Conservation (phyloP, 306 rosid genomes). For the Castanopsis chinensis region DNA sequence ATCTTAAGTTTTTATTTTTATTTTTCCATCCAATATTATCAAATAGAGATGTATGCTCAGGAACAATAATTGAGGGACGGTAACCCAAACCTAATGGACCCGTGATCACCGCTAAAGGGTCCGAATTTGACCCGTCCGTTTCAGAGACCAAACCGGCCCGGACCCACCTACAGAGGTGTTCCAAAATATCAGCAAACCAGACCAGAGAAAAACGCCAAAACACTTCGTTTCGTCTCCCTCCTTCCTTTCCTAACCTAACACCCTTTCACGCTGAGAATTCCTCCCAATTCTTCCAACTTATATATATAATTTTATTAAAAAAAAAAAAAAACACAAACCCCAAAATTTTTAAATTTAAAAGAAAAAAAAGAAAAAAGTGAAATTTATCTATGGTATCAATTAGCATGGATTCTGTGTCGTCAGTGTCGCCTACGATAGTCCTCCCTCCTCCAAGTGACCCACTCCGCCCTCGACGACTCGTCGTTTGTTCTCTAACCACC, state of each 20-base stretch:
- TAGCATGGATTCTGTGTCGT: conserved; percentile 81
- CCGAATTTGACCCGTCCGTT: neutral
- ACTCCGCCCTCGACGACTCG: conserved; percentile 35
- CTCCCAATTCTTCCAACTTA: neutral
- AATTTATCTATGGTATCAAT: too few relatives aligned
- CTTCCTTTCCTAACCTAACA: conserved; percentile 16
- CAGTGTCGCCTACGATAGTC: conserved; percentile 65
- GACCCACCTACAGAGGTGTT: neutral
- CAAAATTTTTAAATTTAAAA: too few relatives aligned
- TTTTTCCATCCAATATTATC: too few relatives aligned
- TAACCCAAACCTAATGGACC: too few relatives aligned
- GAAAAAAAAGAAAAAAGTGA: neutral
- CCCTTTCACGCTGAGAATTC: conserved; percentile 26
- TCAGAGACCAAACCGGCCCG: neutral
- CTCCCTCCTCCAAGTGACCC: conserved; percentile 56
- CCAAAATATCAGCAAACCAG: conserved; percentile 7
- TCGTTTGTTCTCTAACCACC: conserved; percentile 20
- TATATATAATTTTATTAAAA: neutral
- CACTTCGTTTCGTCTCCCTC: conserved; percentile 17
- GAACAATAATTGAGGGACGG: too few relatives aligned
- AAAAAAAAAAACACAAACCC: neutral
- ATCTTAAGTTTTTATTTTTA: too few relatives aligned
- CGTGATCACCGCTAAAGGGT: neutral
- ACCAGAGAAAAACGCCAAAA: conserved; percentile 5
- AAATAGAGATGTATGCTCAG: too few relatives aligned